phyloP scores from a whole-genome alignment of 1,139 yeast species.

The Geotrichum citri-aurantii region DNA sequence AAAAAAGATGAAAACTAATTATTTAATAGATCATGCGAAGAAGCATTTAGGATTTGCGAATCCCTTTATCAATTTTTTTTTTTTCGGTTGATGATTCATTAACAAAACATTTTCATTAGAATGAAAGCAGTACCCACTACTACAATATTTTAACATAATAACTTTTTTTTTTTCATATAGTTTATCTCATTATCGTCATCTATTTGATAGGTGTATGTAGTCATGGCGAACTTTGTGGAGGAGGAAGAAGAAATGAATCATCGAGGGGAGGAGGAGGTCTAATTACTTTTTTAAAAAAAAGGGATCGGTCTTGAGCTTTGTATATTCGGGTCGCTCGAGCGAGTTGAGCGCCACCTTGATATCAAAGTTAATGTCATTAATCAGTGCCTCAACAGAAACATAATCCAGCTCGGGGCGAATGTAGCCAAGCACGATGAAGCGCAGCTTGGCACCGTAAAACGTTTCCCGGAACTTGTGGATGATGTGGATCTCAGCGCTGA shows the following conservation, averaged over 20 bases:
- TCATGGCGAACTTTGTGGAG: background rate
- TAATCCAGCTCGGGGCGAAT: conserved; percentile 88
- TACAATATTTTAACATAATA: too few species aligned
- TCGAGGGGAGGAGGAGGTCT: too few species aligned
- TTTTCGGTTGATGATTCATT: too few species aligned
- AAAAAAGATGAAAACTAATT: too few species aligned
- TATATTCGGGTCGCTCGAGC: conserved; percentile 39
- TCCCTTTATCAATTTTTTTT: too few species aligned
- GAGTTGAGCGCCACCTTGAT: conserved; percentile 58
- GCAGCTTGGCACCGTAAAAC: conserved; percentile 79
- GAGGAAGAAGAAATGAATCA: background rate
- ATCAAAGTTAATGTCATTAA: conserved; percentile 77
- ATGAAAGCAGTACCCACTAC: too few species aligned
- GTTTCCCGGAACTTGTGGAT: conserved; percentile 60
- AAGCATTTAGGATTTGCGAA: too few species aligned
- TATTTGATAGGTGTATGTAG: background rate
- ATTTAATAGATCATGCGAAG: too few species aligned
- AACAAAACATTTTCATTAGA: too few species aligned
- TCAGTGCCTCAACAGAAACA: conserved; percentile 78
- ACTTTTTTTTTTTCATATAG: background rate
- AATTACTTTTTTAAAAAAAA: conserved; percentile 14
- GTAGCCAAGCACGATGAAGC: conserved; percentile 72
- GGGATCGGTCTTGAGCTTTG: conserved; percentile 24
- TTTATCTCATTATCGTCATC: background rate
- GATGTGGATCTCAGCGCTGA: conserved; percentile 66